These are phyloP conservation scores for Meredithiella fracta DNA, from an alignment of 2,329 filamentous ascomycete genomes.

Conservation along the genomic window DNA sequence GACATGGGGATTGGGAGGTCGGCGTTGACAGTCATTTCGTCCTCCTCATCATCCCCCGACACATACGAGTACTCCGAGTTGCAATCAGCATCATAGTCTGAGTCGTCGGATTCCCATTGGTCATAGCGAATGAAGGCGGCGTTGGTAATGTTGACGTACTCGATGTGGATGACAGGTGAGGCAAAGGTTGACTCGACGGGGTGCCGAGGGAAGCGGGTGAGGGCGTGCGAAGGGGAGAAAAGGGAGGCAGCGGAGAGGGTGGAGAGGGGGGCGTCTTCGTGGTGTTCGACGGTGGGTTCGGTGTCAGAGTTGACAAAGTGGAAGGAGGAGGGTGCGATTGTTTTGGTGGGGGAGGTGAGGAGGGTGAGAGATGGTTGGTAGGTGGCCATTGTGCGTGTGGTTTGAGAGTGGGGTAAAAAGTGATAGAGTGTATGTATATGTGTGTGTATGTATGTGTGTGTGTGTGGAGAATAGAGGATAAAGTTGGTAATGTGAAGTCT, in stretches of 20 bases:
- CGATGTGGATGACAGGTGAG: not conserved
- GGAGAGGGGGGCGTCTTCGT: not conserved
- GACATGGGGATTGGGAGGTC: not conserved
- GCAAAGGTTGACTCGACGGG: not conserved
- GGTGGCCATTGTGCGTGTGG: not conserved
- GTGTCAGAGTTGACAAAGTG: not conserved
- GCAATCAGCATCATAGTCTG: not conserved
- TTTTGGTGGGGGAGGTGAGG: constrained; percentile 4
- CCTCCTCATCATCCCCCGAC: not conserved
- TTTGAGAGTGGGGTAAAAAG: not conserved
- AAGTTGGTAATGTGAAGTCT: not conserved
- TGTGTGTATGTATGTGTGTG: too few species aligned
- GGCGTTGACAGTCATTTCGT: not conserved
- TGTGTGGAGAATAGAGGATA: too few species aligned
- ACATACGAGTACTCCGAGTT: constrained; percentile 5
- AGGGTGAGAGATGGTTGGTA: constrained; percentile 5
- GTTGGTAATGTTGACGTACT: not conserved
- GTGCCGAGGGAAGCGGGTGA: not conserved
- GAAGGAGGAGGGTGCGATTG: constrained; percentile 4
- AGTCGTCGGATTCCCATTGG: not conserved
- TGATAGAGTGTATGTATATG: too few species aligned
- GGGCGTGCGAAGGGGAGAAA: not conserved
- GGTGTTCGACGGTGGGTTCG: constrained; percentile 5
- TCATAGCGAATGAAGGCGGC: not conserved
- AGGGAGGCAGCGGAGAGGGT: not conserved